Conservation (phyloP, 2,329 filamentous ascomycete genomes). For the Stemphylium vesicarium region DNA sequence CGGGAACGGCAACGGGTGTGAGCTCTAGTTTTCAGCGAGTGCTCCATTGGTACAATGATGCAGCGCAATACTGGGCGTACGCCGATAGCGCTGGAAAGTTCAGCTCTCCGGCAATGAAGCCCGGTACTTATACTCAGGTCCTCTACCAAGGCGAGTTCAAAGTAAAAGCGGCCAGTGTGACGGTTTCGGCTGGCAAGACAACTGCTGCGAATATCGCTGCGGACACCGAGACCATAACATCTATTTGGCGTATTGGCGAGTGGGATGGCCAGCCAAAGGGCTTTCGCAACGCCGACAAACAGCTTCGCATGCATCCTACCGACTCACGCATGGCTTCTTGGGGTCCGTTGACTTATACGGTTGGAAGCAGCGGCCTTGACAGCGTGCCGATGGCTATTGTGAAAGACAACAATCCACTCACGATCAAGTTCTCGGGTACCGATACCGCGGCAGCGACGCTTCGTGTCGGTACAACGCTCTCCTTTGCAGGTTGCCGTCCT, state of each 20-base stretch:
- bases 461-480: constrained; percentile 68
- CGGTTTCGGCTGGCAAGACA: constrained; percentile 58
- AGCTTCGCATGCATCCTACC: constrained; percentile 71
- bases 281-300: constrained; percentile 71
- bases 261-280: constrained; percentile 66
- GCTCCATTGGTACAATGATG: constrained; percentile 68
- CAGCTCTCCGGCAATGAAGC: constrained; percentile 70
- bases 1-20: constrained; percentile 66
- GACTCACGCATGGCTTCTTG: constrained; percentile 69
- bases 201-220: constrained; percentile 60
- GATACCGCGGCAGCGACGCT: constrained; percentile 63
- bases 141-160: constrained; percentile 66
- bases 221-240: constrained; percentile 55
- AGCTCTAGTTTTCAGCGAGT: constrained; percentile 60
- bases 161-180: constrained; percentile 56
- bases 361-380: constrained; percentile 59
- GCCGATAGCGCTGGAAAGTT: constrained; percentile 62
- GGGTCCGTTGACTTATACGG: constrained; percentile 66
- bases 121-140: constrained; percentile 72
- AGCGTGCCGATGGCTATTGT: constrained; percentile 72
- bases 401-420: constrained; percentile 66
- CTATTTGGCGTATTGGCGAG: constrained; percentile 69
- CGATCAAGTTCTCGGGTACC: constrained; percentile 64
- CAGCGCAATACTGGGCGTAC: constrained; percentile 70
- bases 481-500: constrained; percentile 66